Percentiles rank a stretch among this genome's conserved stretches.
Evolutionary conservation across 371 early-diverging fungal genomes (phyloP).

Genomic region (Capniomyces stellatus): DNA sequence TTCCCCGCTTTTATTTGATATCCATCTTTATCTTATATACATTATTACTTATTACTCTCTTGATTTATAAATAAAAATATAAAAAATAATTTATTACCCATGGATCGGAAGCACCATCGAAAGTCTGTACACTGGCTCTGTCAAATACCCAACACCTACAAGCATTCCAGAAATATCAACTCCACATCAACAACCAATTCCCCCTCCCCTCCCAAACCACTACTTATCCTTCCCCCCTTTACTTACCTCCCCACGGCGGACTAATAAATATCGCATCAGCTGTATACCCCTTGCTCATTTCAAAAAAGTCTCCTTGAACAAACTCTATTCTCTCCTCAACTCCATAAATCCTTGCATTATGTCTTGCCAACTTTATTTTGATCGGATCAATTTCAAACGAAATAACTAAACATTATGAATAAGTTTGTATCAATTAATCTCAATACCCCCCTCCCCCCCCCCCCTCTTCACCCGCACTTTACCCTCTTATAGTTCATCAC

Average conservation of each 20-base stretch:
- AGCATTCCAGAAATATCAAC: too few relatives aligned
- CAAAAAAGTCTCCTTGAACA: constrained; percentile 63
- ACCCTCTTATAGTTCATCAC: too few relatives aligned
- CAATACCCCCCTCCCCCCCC: too few relatives aligned
- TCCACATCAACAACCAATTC: too few relatives aligned
- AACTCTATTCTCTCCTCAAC: constrained; percentile 84
- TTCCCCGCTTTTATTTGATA: too few relatives aligned
- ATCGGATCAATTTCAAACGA: constrained; percentile 81
- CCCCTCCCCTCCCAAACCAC: too few relatives aligned
- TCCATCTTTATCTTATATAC: too few relatives aligned
- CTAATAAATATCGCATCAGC: constrained; percentile 84
- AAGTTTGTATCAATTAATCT: not conserved
- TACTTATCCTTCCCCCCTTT: too few relatives aligned
- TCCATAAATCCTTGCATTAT: constrained; percentile 81
- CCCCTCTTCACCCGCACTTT: too few relatives aligned
- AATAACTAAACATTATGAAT: constrained; percentile 39
- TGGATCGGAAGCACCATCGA: not conserved
- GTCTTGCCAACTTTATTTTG: constrained; percentile 54
- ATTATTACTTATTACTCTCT: too few relatives aligned
- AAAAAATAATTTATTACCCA: not conserved
- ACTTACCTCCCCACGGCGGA: constrained; percentile 84
- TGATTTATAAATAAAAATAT: too few relatives aligned
- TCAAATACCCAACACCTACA: not conserved
- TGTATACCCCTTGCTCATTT: constrained; percentile 39
- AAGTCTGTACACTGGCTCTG: not conserved